phyloP scores from a whole-genome alignment of 352 stramenopile species.

The Phytopythium aichiense region DNA sequence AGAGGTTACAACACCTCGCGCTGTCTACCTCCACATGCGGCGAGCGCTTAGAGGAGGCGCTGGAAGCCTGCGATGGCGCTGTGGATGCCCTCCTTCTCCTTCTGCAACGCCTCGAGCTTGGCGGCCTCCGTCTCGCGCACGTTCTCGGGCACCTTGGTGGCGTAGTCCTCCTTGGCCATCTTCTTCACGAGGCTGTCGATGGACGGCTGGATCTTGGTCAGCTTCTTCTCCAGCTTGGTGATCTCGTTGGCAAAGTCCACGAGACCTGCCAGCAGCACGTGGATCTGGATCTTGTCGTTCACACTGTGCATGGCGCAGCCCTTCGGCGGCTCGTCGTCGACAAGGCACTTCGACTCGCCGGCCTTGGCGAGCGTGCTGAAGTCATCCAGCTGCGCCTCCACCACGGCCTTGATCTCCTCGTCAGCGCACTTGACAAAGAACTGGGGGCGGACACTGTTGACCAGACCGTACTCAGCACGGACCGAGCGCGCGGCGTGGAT shows the following conservation, averaged over 20 bases:
- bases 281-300: slow-evolving; percentile 92
- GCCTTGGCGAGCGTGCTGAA: slow-evolving; percentile 95
- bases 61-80: slow-evolving; percentile 76
- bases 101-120: slow-evolving; percentile 76
- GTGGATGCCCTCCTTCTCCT: slow-evolving; percentile 78
- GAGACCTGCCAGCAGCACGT: slow-evolving; percentile 80
- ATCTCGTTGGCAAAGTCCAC: slow-evolving; percentile 90
- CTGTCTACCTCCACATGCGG: neutral
- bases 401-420: slow-evolving; percentile 59
- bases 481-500: slow-evolving; percentile 96
- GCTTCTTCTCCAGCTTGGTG: slow-evolving; percentile 87
- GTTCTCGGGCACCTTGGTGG: slow-evolving; percentile 72
- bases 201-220: slow-evolving; percentile 75
- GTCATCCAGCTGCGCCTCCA: slow-evolving; percentile 89
- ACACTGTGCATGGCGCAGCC: slow-evolving; percentile 92
- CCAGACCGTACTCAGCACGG: slow-evolving; percentile 78
- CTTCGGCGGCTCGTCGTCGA: slow-evolving; percentile 75
- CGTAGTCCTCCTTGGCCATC: slow-evolving; percentile 74
- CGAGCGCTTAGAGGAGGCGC: slow-evolving; percentile 49
- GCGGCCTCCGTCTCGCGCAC: slow-evolving; percentile 73
- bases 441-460: slow-evolving; percentile 72
- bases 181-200: slow-evolving; percentile 78
- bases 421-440: slow-evolving; percentile 91
- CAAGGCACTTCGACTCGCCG: slow-evolving; percentile 86
- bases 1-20: neutral